Evolutionary conservation across 176 grass and related monocot genomes (phyloP), one percentile per base, ranked within the genome.

Genomic region (Musa beccarii): DNA sequence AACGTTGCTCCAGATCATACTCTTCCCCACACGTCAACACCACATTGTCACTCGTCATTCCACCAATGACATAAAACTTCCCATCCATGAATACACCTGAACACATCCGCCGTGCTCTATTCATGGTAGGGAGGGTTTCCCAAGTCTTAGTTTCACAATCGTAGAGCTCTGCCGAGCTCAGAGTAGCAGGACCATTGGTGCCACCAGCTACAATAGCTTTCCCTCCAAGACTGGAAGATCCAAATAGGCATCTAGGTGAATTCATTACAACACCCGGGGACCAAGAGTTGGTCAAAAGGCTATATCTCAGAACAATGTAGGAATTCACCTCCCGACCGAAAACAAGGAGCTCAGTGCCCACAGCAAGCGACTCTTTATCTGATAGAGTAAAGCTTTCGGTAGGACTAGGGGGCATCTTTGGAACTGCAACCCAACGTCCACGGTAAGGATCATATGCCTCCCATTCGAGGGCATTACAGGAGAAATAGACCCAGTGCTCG

Each of bases 401-500:
- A 1, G 84, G 88, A n/a, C 68, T 70, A 51, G 68, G 12, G 25
- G 90, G 95, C 95, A 99, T 94, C 89, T 78, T 88, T 63, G 95
- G 95, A 75, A 96, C 81, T 20, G 54, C 81, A 79, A 99, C 85
- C 95, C 95, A 94, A 49, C 88, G 85, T 11, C 64, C 71, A 0
- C 95, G 70, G 73, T 94, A 99, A 14, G 88, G 88, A 76, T 99
- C 86, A 67, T 93, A 99, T 4, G 95, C 95, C 3, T 91, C 86
- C 95, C 95, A 99, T 74, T 99, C 88, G 1, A 87, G 84, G n/a
- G 91, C 86, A 52, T 89, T 89, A 70, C 95, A 99, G 0, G 90
- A 99, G 84, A 94, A 99, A 66, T 99, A 99, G 23, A 99, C 79
- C 95, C 95, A 99, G 62, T 99, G 82, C 73, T 99, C 95, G 0